Evolutionary conservation across 345 rosid genomes (phyloP), one percentile per base, ranked within the genome.

Genomic region (Euphorbia pulcherrima): DNA sequence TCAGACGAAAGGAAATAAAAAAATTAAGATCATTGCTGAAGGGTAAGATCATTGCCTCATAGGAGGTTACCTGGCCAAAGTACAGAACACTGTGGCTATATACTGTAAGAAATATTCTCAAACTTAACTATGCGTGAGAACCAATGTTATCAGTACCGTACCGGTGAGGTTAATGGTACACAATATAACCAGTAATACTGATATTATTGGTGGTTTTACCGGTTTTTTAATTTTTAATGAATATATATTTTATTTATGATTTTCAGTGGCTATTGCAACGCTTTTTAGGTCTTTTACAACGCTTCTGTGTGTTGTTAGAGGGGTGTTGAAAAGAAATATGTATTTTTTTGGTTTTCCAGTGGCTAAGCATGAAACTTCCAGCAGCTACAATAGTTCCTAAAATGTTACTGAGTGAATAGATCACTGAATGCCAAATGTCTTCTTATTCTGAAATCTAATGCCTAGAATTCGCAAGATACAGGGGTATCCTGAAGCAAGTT

Each of bases 21-120:
- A 44, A 54, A 59, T 21, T n/a, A 59, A 62, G 3, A 4, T 24
- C 24, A 24, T 21, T 17, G n/a, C n/a, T n/a, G n/a, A n/a, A n/a
- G n/a, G n/a, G n/a, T n/a, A n/a, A n/a, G n/a, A n/a, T n/a, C n/a
- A n/a, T n/a, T n/a, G n/a, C n/a, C n/a, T n/a, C n/a, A n/a, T n/a
- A n/a, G 18, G 50, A 16, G 8, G 28, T 11, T n/a, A 89, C 99
- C 96, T 82, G 97, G 48, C 97, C 99, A 63, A 81, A 83, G 72
- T 88, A 80, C 76, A 94, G 99, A 75, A 89, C 91, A 74, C 97
- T 94, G 70, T 94, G 92, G 81, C 95, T 91, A 67, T 86, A 94
- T 85, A 63, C 71, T 86, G 80, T 91, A 94, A 28, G 90, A 74
- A 62, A 70, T 37, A 73, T 86, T 86, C 61, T 88, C 86, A 75